phyloP scores from a whole-genome alignment of 2,329 filamentous ascomycete species.

The Trichoderma polysporum region DNA sequence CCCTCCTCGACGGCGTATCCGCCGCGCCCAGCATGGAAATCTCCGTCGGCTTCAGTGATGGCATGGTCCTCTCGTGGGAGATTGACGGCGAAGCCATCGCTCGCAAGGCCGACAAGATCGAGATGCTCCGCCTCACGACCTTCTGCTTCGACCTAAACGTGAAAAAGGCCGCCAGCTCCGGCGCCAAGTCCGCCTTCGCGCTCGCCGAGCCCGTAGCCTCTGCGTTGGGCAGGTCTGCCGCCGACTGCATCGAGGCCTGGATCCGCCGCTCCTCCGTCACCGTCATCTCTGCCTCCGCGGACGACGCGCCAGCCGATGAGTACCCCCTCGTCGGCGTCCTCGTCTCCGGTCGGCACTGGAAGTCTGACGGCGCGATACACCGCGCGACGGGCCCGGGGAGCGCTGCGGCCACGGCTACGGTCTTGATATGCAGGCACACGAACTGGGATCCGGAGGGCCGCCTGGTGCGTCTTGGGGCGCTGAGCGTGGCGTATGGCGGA shows the following conservation, averaged over 20 bases:
- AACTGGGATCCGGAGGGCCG: slow-evolving; percentile 31
- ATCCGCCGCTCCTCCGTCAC: slow-evolving; percentile 27
- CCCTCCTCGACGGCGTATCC: slow-evolving; percentile 32
- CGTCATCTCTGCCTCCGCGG: slow-evolving; percentile 21
- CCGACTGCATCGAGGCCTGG: slow-evolving; percentile 23
- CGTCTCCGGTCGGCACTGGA: slow-evolving; percentile 35
- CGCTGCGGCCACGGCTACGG: slow-evolving; percentile 28
- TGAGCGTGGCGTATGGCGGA: slow-evolving; percentile 31
- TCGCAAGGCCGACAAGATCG: slow-evolving; percentile 28
- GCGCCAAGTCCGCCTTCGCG: neutral
- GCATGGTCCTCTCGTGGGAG: slow-evolving; percentile 38
- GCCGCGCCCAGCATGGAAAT: slow-evolving; percentile 36
- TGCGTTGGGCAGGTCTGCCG: slow-evolving; percentile 27
- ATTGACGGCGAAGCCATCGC: slow-evolving; percentile 36
- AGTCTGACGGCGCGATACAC: neutral
- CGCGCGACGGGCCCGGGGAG: neutral
- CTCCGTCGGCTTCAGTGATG: slow-evolving; percentile 37
- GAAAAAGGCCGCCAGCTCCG: slow-evolving; percentile 18
- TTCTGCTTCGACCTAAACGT: slow-evolving; percentile 36
- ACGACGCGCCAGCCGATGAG: slow-evolving; percentile 16
- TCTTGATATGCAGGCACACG: slow-evolving; percentile 33
- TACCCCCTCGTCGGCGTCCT: slow-evolving; percentile 32
- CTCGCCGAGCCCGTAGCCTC: slow-evolving; percentile 19
- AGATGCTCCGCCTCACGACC: slow-evolving; percentile 36
- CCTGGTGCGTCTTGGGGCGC: slow-evolving; percentile 34